Percentiles rank a stretch among this genome's conserved stretches.
Conservation (phyloP, 257 asterid species). For the Anisodus acutangulus region DNA sequence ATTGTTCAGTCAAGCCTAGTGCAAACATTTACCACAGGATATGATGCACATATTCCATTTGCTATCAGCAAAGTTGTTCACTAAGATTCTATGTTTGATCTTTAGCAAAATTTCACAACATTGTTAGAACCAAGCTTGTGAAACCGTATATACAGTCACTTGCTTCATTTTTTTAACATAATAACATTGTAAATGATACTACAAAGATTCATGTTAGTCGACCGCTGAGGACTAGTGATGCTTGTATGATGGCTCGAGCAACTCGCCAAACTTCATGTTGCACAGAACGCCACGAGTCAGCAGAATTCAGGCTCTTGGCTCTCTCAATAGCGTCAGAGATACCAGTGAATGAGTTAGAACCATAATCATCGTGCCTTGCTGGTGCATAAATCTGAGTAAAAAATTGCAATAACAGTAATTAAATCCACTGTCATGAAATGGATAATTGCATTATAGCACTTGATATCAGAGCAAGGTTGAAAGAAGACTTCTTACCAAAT, state of each 20-base stretch:
- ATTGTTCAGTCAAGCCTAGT: no score
- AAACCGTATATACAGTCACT: background rate
- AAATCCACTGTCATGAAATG: background rate
- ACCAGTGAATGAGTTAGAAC: constrained; percentile 75
- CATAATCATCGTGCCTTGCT: constrained; percentile 69
- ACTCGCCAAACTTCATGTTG: constrained; percentile 93
- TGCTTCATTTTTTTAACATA: background rate
- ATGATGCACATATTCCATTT: no score
- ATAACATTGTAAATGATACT: background rate
- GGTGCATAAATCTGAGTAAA: constrained; percentile 73
- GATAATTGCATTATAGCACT: background rate
- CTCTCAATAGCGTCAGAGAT: constrained; percentile 64
- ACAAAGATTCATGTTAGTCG: constrained; percentile 47
- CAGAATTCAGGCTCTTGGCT: constrained; percentile 52
- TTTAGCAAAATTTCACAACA: background rate
- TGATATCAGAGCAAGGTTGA: background rate
- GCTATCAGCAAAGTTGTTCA: background rate
- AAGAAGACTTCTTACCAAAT: constrained; percentile 65
- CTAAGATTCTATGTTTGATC: background rate
- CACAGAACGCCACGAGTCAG: constrained; percentile 59
- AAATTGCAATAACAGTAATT: constrained; percentile 17
- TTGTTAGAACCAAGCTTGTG: background rate
- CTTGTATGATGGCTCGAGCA: constrained; percentile 79
- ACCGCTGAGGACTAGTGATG: constrained; percentile 69
- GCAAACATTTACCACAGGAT: no score